These are phyloP conservation scores for Monosporascus sp. DNA, from an alignment of 2,329 filamentous ascomycete species.

Conservation along the genomic window DNA sequence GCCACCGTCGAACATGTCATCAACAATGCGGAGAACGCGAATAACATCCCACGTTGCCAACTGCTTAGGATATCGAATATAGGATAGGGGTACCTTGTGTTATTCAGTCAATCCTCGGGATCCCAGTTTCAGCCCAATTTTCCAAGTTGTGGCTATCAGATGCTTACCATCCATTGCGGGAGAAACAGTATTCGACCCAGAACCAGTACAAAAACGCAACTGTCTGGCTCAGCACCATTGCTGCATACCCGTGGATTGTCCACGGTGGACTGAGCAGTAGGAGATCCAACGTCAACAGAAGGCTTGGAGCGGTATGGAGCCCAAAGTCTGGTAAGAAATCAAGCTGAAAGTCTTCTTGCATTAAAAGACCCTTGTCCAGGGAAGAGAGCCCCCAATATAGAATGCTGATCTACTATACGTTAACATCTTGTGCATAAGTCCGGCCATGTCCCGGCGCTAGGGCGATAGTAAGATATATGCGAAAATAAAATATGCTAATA, in stretches of 20 bases:
- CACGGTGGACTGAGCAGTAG: conserved; percentile 69
- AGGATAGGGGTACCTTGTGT: conserved; percentile 74
- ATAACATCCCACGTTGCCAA: conserved; percentile 62
- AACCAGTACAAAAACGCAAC: conserved; percentile 68
- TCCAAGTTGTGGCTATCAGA: conserved; percentile 8
- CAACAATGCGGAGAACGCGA: conserved; percentile 61
- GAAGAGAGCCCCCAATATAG: conserved; percentile 68
- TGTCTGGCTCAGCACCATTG: conserved; percentile 51
- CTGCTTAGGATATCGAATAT: conserved; percentile 68
- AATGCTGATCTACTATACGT: conserved; percentile 46
- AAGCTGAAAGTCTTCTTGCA: conserved; percentile 52
- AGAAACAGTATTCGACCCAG: conserved; percentile 71
- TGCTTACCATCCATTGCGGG: conserved; percentile 58
- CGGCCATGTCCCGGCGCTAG: too few relatives aligned
- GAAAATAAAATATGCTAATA: too few relatives aligned
- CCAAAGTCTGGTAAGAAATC: conserved; percentile 55
- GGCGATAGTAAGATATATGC: too few relatives aligned
- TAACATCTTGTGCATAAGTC: too few relatives aligned
- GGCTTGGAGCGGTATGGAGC: conserved; percentile 61
- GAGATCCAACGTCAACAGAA: conserved; percentile 61
- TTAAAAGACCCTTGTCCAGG: conserved; percentile 48
- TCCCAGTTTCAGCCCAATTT: not conserved
- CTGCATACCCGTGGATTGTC: conserved; percentile 57
- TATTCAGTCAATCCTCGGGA: not conserved
- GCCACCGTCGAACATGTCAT: conserved; percentile 67